phyloP scores from a whole-genome alignment of 768 basidiomycete genomes.

The Agaricus subrufescens region DNA sequence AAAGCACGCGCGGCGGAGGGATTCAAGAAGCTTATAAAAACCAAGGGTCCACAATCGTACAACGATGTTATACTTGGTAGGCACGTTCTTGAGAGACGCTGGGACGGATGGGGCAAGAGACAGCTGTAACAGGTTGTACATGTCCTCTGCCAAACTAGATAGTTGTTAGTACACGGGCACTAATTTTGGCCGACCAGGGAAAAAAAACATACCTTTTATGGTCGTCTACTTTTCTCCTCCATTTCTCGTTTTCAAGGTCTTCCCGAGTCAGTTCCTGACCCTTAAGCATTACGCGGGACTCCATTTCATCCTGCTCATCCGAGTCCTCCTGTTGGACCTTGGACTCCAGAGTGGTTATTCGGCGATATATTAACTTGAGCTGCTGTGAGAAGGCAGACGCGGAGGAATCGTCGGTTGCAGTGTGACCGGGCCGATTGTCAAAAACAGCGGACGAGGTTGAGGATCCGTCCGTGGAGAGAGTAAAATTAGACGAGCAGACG shows the following conservation, averaged over 20 bases:
- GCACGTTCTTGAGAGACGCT: conserved; percentile 82
- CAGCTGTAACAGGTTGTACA: conserved; percentile 83
- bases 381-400: conserved; percentile 69
- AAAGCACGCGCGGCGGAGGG: conserved; percentile 81
- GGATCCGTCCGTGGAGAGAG: conserved; percentile 72
- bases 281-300: conserved; percentile 37
- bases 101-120: conserved; percentile 86
- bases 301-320: conserved; percentile 48
- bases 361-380: conserved; percentile 80
- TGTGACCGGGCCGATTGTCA: conserved; percentile 39
- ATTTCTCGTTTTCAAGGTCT: conserved; percentile 71
- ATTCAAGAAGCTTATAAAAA: conserved; percentile 88
- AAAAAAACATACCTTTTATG: conserved; percentile 67
- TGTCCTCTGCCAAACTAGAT: conserved; percentile 78
- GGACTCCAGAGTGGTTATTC: conserved; percentile 74
- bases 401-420: conserved; percentile 47
- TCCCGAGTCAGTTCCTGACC: conserved; percentile 41
- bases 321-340: conserved; percentile 63
- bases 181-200: conserved; percentile 7
- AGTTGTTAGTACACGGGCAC: neutral
- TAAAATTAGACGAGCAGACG: conserved; percentile 61
- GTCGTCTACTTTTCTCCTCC: conserved; percentile 63
- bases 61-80: conserved; percentile 94
- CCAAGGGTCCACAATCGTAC: conserved; percentile 88
- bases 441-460: conserved; percentile 70